Percentiles rank a stretch among this genome's conserved stretches.
These are phyloP conservation scores for Stropharia rugosoannulata DNA, from an alignment of 768 basidiomycete species.

Conservation along the genomic window DNA sequence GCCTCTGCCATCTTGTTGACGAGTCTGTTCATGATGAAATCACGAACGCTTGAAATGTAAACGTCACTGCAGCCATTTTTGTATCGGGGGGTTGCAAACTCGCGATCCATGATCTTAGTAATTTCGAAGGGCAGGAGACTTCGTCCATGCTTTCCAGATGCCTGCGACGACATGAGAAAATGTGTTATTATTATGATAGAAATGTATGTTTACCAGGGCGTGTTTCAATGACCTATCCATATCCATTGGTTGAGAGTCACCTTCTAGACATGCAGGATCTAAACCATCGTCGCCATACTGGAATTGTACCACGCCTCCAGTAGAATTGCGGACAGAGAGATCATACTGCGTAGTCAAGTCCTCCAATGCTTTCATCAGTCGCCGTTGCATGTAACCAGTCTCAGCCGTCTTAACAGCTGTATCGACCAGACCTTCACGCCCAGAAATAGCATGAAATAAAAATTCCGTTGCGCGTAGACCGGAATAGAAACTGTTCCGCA, in stretches of 20 bases:
- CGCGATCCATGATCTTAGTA: conserved; percentile 63
- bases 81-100: conserved; percentile 58
- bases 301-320: conserved; percentile 96
- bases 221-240: conserved; percentile 86
- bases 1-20: conserved; percentile 63
- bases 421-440: conserved; percentile 97
- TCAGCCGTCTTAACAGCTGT: conserved; percentile 99
- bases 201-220: conserved; percentile 54
- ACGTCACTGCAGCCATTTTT: conserved; percentile 68
- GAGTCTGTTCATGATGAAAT: conserved; percentile 70
- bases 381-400: conserved; percentile 99
- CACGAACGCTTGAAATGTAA: conserved; percentile 66
- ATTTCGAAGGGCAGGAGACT: conserved; percentile 88
- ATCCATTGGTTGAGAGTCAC: conserved; percentile 92
- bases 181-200: not conserved
- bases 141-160: conserved; percentile 60
- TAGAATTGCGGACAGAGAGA: conserved; percentile 90
- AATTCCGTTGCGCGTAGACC: conserved; percentile 94
- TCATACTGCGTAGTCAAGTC: conserved; percentile 97
- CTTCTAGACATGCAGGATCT: conserved; percentile 95
- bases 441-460: conserved; percentile 98
- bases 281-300: conserved; percentile 95
- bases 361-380: conserved; percentile 98
- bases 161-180: conserved; percentile 36
- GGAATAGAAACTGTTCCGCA: conserved; percentile 94